These are phyloP conservation scores for Coniferiporia weirii DNA, from an alignment of 1,284 basidiomycete species.

Conservation along the genomic window DNA sequence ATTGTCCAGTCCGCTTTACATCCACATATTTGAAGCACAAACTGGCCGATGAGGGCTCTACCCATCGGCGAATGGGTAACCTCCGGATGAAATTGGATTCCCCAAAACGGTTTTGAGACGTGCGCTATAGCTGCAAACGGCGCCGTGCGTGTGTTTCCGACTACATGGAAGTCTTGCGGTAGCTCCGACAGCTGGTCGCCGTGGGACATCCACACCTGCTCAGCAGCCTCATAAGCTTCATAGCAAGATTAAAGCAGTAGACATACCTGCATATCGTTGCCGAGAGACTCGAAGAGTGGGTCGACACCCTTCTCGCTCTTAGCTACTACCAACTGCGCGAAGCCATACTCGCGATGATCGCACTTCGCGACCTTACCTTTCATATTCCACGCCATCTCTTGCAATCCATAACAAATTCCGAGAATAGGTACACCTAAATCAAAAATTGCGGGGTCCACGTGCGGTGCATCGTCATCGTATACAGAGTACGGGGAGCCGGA, in stretches of 20 bases:
- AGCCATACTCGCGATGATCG: conserved; percentile 94
- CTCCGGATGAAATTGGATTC: conserved; percentile 99
- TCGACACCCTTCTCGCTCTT: conserved; percentile 67
- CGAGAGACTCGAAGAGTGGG: conserved; percentile 81
- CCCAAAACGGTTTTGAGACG: conserved; percentile 85
- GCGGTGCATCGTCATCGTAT: conserved; percentile 89
- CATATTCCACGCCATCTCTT: conserved; percentile 92
- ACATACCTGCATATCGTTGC: conserved; percentile 75
- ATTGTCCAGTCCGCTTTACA: conserved; percentile 92
- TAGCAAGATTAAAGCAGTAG: neutral
- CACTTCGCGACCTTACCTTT: conserved; percentile 87
- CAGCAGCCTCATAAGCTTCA: neutral
- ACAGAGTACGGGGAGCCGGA: conserved; percentile 99
- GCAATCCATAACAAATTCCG: conserved; percentile 98
- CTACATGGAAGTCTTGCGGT: conserved; percentile 83
- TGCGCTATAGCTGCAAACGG: conserved; percentile 95
- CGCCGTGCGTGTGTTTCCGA: conserved; percentile 84
- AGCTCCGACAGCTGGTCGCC: conserved; percentile 88
- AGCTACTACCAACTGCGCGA: conserved; percentile 76
- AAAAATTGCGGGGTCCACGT: conserved; percentile 95
- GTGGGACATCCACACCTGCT: conserved; percentile 99
- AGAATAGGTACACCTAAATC: conserved; percentile 87
- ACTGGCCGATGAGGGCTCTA: conserved; percentile 86
- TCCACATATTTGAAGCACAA: conserved; percentile 82
- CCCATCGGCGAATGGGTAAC: conserved; percentile 94